phyloP scores from a whole-genome alignment of 768 basidiomycete genomes.

The Strobilomyces echinocephalus region DNA sequence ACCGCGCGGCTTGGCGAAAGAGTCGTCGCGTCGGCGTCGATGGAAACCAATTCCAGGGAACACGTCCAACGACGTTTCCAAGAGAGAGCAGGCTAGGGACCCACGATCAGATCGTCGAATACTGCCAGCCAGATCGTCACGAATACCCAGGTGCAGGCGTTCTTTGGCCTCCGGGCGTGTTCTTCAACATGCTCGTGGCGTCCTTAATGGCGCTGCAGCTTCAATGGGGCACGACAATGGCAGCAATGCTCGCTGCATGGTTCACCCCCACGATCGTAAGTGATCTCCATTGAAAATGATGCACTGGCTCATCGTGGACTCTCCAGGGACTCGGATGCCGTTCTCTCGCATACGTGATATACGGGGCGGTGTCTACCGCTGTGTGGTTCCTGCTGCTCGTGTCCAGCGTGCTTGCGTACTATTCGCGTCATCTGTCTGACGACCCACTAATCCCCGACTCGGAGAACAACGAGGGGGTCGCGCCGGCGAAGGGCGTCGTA shows the following conservation, averaged over 20 bases:
- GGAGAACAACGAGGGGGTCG: not conserved
- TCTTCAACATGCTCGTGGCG: conserved; percentile 27
- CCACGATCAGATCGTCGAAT: conserved; percentile 12
- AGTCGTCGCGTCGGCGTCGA: conserved; percentile 4
- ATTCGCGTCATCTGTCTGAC: conserved; percentile 8
- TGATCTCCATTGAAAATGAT: not conserved
- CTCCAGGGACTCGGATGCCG: conserved; percentile 33
- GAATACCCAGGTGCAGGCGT: not conserved
- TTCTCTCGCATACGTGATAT: conserved; percentile 29
- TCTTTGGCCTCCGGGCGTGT: conserved; percentile 22
- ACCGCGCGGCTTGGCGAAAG: conserved; percentile 15
- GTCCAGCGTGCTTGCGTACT: conserved; percentile 27
- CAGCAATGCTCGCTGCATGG: conserved; percentile 27
- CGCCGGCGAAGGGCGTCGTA: not conserved
- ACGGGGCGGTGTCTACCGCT: conserved; percentile 25
- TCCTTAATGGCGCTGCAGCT: conserved; percentile 26
- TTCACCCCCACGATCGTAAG: conserved; percentile 30
- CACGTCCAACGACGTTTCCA: not conserved
- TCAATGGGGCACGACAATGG: conserved; percentile 31
- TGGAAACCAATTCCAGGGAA: not conserved
- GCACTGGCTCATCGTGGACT: not conserved
- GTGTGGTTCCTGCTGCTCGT: conserved; percentile 29
- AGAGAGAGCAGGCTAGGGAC: conserved; percentile 17
- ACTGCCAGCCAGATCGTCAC: conserved; percentile 14
- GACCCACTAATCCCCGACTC: not conserved